Base-by-base conservation (phyloP, 2,329 filamentous ascomycete genomes). In the Calonectria pseudoreteaudii region DNA sequence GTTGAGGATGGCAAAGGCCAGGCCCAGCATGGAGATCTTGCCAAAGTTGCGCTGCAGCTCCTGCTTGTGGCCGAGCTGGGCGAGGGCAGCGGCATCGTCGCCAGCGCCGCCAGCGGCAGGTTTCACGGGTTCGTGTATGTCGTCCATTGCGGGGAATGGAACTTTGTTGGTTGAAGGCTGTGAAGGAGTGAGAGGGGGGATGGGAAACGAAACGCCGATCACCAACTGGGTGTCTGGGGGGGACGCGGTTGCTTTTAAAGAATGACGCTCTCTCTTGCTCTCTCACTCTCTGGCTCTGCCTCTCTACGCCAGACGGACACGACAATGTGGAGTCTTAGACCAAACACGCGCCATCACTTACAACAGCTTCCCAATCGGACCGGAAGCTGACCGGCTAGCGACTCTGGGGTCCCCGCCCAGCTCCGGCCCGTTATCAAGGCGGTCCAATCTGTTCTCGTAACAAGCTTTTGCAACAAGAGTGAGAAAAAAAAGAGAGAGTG, bases 1-100 rank as follows among this genome's bases (percentile, higher is more conserved):
- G 82, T 88, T 88, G 74, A 89, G 85, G 65, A 88, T 88, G 74
- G 87, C 86, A 72, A 88, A 88, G 11, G 86, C 86, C 30, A 88
- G 83, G 11, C 87, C 87, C 4, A 88, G 83, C 84, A 89, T 88
- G 34, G 84, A 87, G 5, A 88, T 70, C 79, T 85, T 85, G 72
- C 86, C 88, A 73, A 90, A 89, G 80, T 88, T 88, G 62, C 88
- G 85, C 78, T 86, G 83, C 18, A 89, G 82, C 79, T 89, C 86
- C 77, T 88, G 86, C 80, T 86, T 87, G 70, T 88, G 86, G 60
- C 88, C 88, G 52, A 89, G 81, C 18, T 85, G 82, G 73, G 85
- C 85, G 20, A 89, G 82, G n/a, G 82, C 83, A 8, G 81, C 84
- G 3, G 84, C 84, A 75, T 87, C 85, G 50, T 82, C 80, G 67